phyloP scores from a whole-genome alignment of 2,329 filamentous ascomycete species.

The Penicillium brasilianum region DNA sequence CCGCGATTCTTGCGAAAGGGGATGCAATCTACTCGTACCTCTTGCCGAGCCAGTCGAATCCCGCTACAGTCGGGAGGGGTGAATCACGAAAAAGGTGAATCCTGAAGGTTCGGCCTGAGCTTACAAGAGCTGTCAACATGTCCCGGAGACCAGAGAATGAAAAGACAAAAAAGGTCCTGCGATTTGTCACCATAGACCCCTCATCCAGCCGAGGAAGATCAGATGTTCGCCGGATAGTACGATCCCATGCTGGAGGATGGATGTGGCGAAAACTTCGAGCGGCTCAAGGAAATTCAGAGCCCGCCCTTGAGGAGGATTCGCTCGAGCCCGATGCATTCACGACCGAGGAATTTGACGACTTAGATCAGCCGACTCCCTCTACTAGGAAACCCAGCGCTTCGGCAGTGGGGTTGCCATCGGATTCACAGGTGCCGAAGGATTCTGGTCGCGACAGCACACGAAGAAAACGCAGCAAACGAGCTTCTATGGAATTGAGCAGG shows the following conservation, averaged over 20 bases:
- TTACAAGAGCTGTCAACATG: not conserved
- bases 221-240: not conserved
- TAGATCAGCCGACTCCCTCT: not conserved
- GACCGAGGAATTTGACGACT: not conserved
- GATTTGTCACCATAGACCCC: not conserved
- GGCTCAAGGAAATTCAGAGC: not conserved
- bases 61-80: not conserved
- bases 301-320: not conserved
- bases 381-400: not conserved
- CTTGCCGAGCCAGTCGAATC: not conserved
- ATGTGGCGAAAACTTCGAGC: not conserved
- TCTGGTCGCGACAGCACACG: not conserved
- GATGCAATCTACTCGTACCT: not conserved
- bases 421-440: not conserved
- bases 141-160: not conserved
- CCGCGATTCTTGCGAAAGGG: not conserved
- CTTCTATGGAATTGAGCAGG: not conserved
- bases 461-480: not conserved
- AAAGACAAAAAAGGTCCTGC: not conserved
- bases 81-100: not conserved
- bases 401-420: not conserved
- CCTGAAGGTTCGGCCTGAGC: not conserved
- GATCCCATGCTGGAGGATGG: not conserved
- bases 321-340: not conserved
- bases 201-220: not conserved